Base-by-base conservation (phyloP, 163 green algal genomes). In the Prototheca cutis region DNA sequence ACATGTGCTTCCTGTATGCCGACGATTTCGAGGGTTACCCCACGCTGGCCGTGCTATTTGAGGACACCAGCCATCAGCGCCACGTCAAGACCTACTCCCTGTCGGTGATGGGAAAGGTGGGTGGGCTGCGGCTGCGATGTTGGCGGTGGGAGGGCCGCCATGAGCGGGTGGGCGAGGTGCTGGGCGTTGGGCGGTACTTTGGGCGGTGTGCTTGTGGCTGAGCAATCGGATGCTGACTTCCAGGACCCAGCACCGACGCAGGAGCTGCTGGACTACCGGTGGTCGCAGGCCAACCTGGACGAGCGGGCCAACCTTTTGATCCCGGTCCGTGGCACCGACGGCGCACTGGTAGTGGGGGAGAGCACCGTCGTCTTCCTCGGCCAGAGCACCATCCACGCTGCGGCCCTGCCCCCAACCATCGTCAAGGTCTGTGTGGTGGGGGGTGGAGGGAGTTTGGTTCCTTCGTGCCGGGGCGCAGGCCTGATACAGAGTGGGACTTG, bases 81-180 rank as follows among this genome's bases (percentile, higher is more conserved):
- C 86, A 97, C 65, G 58, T 97, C 19, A 92, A 87, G 58, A 96
- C 88, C n/a, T 97, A 98, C 63, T 71, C 85, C 48, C 67, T 97
- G 7, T 58, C 62, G 48, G 27, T 93, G 18, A 53, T 74, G 5
- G 75, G 80, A 8, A 90, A 90, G 76, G 85, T 85, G 34, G 21
- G 65, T 39, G 13, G 40, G 27, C 13, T 17, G 23, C 15, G 29
- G 8, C 34, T 27, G 40, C 47, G 34, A 58, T 13, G 25, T 4
- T 58, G 59, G 28, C 27, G n/a, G n/a, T n/a, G n/a, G n/a, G n/a
- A n/a, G n/a, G n/a, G n/a, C n/a, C n/a, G n/a, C n/a, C n/a, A n/a
- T n/a, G n/a, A n/a, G n/a, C n/a, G n/a, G n/a, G n/a, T n/a, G n/a
- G n/a, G n/a, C n/a, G n/a, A n/a, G n/a, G n/a, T n/a, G n/a, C n/a